Evolutionary conservation across 2,329 filamentous ascomycete genomes (phyloP).

Genomic region (Clarireedia monteithiana): DNA sequence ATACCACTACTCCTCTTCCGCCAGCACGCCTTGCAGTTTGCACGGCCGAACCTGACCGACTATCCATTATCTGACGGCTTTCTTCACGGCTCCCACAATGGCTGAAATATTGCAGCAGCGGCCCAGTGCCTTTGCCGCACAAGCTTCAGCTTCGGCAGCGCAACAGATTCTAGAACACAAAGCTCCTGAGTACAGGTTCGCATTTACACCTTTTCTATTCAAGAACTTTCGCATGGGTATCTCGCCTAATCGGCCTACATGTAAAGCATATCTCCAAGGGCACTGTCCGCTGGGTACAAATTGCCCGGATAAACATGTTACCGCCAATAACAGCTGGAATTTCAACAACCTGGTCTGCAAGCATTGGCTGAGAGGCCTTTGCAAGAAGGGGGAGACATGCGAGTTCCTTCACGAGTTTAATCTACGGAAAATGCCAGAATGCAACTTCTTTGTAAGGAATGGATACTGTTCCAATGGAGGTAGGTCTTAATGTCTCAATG

Average conservation of each 20-base stretch:
- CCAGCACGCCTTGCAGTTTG: not conserved
- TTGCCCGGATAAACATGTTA: slow-evolving; percentile 74
- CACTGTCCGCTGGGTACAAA: slow-evolving; percentile 79
- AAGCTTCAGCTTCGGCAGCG: slow-evolving; percentile 9
- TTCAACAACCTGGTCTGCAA: slow-evolving; percentile 91
- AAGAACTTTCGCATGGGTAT: slow-evolving; percentile 79
- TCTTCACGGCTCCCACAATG: not conserved
- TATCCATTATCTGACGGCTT: not conserved
- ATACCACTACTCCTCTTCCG: not conserved
- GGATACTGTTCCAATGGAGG: slow-evolving; percentile 87
- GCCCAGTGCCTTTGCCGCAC: slow-evolving; percentile 7
- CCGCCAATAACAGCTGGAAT: slow-evolving; percentile 37
- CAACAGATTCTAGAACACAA: slow-evolving; percentile 48
- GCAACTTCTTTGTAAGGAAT: slow-evolving; percentile 90
- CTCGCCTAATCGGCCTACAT: slow-evolving; percentile 68
- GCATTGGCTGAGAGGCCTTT: slow-evolving; percentile 93
- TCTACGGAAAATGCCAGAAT: slow-evolving; percentile 95
- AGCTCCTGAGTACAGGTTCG: slow-evolving; percentile 59
- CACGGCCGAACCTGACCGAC: not conserved
- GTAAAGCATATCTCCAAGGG: slow-evolving; percentile 77
- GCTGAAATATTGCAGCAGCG: slow-evolving; percentile 5
- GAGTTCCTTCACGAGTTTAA: slow-evolving; percentile 99
- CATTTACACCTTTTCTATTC: slow-evolving; percentile 79
- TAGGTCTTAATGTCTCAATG: slow-evolving; percentile 11
- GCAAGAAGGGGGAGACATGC: slow-evolving; percentile 95